A percentile compares a stretch with the other conserved stretches of the same genome.
These are phyloP conservation scores for Linanthus parryae DNA, from an alignment of 148 eudicot species.

Conservation along the genomic window DNA sequence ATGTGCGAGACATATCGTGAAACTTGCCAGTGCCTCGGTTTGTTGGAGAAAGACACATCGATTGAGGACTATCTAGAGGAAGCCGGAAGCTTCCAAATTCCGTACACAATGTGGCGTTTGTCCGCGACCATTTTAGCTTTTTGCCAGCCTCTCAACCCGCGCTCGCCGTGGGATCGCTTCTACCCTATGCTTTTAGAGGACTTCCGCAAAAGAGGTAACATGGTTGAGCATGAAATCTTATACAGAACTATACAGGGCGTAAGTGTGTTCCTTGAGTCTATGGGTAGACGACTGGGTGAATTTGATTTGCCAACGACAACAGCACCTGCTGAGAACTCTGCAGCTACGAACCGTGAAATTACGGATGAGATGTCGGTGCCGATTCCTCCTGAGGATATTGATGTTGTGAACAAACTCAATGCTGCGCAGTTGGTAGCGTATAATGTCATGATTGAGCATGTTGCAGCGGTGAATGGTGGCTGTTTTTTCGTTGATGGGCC, in stretches of 20 bases:
- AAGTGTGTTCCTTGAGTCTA: background rate
- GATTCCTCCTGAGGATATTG: background rate
- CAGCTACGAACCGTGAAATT: background rate
- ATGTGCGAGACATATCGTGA: no score
- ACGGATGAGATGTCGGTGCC: background rate
- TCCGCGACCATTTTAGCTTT: background rate
- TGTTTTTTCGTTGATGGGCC: background rate
- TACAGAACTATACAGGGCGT: background rate
- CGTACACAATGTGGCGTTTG: background rate
- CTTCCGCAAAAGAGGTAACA: background rate
- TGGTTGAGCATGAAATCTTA: background rate
- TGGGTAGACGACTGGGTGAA: background rate
- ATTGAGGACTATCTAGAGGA: no score
- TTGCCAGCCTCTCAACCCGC: no score
- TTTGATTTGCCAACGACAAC: background rate
- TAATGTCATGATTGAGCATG: background rate
- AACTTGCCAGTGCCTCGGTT: no score
- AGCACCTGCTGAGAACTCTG: background rate
- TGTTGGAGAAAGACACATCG: no score
- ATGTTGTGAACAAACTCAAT: background rate
- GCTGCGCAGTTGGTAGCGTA: background rate
- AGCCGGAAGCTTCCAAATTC: background rate
- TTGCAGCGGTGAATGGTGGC: background rate
- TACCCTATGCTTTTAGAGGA: background rate
- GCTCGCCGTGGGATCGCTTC: background rate